Evolutionary conservation across 2,329 filamentous ascomycete genomes (phyloP), one percentile per base, ranked within the genome.

Genomic region (Cladophialophora immunda): DNA sequence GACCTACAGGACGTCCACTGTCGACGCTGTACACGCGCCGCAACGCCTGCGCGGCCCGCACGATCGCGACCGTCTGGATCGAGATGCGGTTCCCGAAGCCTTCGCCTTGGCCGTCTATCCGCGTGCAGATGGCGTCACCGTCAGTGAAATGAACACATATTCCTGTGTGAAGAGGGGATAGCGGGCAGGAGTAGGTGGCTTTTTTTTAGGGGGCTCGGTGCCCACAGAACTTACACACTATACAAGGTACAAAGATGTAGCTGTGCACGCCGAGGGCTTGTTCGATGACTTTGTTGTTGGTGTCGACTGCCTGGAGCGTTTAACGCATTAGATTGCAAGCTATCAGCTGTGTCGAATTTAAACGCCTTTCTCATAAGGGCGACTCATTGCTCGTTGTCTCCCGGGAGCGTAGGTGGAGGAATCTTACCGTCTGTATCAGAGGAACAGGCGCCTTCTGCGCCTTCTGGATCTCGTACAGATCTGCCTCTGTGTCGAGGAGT

Each of bases 231-330:
- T 55, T 50, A 67, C 64, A 86, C 15, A 87, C 85, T 30, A 86
- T 81, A 69, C 84, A 86, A 0, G 84, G 85, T 0, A 75, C 76
- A 71, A 86, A 86, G n/a, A 86, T 80, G 68, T 86, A 86, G 64
- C 78, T 81, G 32, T 76, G 76, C 2, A 86, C 82, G 0, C 81
- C 82, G 15, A 78, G 66, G 5, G 78, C 78, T 5, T 76, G 73
- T 19, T 85, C 82, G 38, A 84, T 81, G 8, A 85, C 75, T 0
- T 65, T 73, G 41, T 75, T 78, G 65, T 85, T 85, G 7, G 80
- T 77, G 0, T 75, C 67, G 2, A 82, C 66, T 2, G 79, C 79
- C 80, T 83, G 22, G 13, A 38, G 8, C 11, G 4, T 17, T 4
- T 38, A 1, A 41, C n/a, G 15, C 17, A 41, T 41, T 7, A 1